Evolutionary conservation across 1,284 basidiomycete species (phyloP).

Genomic region (Rhodofomes roseus): DNA sequence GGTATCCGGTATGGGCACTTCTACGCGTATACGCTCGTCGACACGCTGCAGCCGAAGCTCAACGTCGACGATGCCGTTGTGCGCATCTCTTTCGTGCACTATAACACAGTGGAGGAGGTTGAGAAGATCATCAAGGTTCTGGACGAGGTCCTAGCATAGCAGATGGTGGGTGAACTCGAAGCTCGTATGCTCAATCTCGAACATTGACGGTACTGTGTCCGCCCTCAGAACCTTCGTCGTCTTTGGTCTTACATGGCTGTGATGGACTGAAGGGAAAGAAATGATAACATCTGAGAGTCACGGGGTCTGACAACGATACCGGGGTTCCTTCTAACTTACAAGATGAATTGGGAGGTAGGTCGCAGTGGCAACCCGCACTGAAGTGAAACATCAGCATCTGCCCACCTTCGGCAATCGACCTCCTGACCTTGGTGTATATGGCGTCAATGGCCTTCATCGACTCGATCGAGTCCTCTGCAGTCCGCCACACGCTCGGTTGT

Average conservation of each 20-base stretch:
- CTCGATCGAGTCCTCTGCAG: conserved; percentile 44
- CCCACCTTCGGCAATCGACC: not conserved
- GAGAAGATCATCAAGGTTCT: conserved; percentile 51
- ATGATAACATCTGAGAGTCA: too few relatives aligned
- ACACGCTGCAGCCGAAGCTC: conserved; percentile 48
- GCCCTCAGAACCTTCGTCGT: too few relatives aligned
- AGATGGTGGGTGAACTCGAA: not conserved
- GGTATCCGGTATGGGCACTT: conserved; percentile 79
- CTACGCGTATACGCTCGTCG: conserved; percentile 69
- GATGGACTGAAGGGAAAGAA: too few relatives aligned
- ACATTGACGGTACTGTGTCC: too few relatives aligned
- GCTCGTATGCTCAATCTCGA: not conserved
- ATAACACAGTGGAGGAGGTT: conserved; percentile 74
- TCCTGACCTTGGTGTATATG: conserved; percentile 36
- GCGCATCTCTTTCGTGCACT: conserved; percentile 77
- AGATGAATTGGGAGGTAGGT: not conserved
- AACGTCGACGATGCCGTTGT: conserved; percentile 66
- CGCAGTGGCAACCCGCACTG: conserved; percentile 5
- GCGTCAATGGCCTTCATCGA: conserved; percentile 53
- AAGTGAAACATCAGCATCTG: not conserved
- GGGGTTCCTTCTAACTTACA: too few relatives aligned
- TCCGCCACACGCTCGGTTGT: conserved; percentile 45
- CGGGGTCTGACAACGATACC: too few relatives aligned
- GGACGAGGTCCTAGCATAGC: conserved; percentile 37
- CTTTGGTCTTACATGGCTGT: too few relatives aligned